Conservation (phyloP, 345 rosid species). For the Eucalyptus leucophloia region DNA sequence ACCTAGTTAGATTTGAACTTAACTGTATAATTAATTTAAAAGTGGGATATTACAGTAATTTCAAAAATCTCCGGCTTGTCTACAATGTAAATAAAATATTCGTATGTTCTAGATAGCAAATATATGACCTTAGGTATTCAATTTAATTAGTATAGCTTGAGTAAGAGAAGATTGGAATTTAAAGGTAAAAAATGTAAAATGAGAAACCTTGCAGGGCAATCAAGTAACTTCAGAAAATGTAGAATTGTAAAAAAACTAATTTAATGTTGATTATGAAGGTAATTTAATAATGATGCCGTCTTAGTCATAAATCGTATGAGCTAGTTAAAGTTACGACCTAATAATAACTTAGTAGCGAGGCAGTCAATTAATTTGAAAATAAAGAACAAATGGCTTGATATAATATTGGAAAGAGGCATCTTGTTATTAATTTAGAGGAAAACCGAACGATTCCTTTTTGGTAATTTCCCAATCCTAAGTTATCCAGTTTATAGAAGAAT, state of each 20-base stretch:
- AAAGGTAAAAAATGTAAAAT: background rate
- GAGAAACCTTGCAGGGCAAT: background rate
- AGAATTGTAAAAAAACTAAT: background rate
- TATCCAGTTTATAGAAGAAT: background rate
- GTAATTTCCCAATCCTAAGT: background rate
- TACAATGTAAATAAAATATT: background rate
- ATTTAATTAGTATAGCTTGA: background rate
- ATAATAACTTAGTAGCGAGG: background rate
- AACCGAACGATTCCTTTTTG: background rate
- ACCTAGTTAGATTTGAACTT: background rate
- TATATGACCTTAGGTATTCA: background rate
- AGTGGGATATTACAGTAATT: background rate
- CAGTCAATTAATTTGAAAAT: background rate
- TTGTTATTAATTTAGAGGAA: background rate
- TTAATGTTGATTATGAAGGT: background rate
- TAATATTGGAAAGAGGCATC: background rate
- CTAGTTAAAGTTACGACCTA: background rate
- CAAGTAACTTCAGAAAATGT: background rate
- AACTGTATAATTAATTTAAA: background rate
- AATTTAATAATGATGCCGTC: background rate
- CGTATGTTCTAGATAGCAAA: background rate
- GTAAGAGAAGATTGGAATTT: background rate
- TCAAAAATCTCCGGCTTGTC: background rate
- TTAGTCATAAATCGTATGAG: background rate
- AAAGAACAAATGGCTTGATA: background rate